Conservation (phyloP, 2,329 filamentous ascomycete species). For the Trichoderma oligosporum region DNA sequence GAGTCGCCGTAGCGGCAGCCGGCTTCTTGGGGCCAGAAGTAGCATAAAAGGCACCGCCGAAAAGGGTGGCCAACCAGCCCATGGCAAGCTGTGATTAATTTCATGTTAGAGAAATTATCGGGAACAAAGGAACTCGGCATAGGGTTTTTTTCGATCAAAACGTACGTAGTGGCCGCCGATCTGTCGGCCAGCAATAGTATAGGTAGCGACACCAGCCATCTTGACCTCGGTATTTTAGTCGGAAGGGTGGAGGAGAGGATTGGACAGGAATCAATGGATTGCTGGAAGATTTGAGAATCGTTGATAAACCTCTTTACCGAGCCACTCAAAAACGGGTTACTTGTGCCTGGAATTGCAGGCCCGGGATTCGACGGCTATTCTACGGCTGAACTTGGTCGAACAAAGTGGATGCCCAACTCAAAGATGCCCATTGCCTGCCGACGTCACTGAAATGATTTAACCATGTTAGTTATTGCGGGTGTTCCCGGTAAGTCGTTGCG, state of each 20-base stretch:
- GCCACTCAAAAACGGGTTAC: slow-evolving; percentile 9
- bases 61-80: slow-evolving; percentile 50
- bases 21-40: slow-evolving; percentile 43
- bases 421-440: background rate
- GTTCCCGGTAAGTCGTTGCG: background rate
- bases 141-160: slow-evolving; percentile 26
- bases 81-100: slow-evolving; percentile 51
- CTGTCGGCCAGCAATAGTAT: slow-evolving; percentile 56
- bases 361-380: slow-evolving; percentile 28
- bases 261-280: slow-evolving; percentile 13
- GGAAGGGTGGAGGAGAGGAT: slow-evolving; percentile 2
- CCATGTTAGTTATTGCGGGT: slow-evolving; percentile 3
- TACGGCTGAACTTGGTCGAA: slow-evolving; percentile 23
- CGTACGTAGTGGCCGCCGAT: slow-evolving; percentile 60
- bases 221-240: slow-evolving; percentile 23
- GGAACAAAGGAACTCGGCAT: background rate
- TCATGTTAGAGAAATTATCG: slow-evolving; percentile 20
- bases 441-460: slow-evolving; percentile 1
- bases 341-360: slow-evolving; percentile 36
- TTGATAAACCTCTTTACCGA: slow-evolving; percentile 20
- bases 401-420: slow-evolving; percentile 5
- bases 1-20: slow-evolving; percentile 43
- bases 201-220: slow-evolving; percentile 43
- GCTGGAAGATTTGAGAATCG: slow-evolving; percentile 18
- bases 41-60: slow-evolving; percentile 46